These are phyloP conservation scores for Coemansia sp. DNA, from an alignment of 192 early-diverging fungal genomes.

Conservation along the genomic window DNA sequence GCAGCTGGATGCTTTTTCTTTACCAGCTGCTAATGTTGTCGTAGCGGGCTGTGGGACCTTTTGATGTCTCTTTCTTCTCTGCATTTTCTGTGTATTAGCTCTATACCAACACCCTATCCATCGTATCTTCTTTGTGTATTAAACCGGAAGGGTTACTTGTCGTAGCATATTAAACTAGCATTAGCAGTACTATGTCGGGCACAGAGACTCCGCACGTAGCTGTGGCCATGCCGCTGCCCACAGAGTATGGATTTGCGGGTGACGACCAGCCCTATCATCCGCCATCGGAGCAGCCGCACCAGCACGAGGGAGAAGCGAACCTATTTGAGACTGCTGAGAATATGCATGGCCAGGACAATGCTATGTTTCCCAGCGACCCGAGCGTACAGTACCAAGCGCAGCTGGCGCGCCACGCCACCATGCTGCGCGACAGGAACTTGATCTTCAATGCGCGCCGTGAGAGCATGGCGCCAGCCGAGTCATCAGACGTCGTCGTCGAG, in stretches of 20 bases:
- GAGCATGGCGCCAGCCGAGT: background rate
- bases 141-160: background rate
- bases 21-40: too few species aligned
- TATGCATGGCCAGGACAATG: conserved; percentile 1
- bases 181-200: conserved; percentile 4
- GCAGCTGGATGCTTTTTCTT: background rate
- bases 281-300: background rate
- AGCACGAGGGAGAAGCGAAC: background rate
- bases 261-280: background rate
- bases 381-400: conserved; percentile 19
- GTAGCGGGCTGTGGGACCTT: background rate
- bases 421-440: conserved; percentile 41
- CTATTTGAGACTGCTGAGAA: background rate
- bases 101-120: background rate
- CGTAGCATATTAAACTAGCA: background rate
- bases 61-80: background rate
- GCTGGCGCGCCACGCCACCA: conserved; percentile 37
- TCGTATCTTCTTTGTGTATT: background rate
- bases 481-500: conserved; percentile 16
- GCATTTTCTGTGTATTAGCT: background rate
- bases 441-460: conserved; percentile 24
- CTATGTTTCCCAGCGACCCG: background rate
- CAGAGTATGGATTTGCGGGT: conserved; percentile 8
- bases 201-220: conserved; percentile 3
- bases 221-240: conserved; percentile 5